These are phyloP conservation scores for Chaetomiaceae sp. DNA, from an alignment of 2,329 filamentous ascomycete genomes.

Conservation along the genomic window DNA sequence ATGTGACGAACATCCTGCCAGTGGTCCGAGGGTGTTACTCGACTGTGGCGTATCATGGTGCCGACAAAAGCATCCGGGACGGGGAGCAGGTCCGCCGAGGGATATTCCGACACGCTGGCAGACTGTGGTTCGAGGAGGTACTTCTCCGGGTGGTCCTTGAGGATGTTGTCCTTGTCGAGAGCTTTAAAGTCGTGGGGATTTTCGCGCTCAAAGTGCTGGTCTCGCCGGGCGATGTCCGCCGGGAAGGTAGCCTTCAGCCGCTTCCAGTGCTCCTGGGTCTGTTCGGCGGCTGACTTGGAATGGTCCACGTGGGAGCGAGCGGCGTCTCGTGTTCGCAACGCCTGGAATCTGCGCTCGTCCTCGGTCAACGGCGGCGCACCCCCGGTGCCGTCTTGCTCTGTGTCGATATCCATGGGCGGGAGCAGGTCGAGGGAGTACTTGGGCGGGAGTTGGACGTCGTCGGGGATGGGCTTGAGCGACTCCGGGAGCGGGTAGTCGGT, in stretches of 20 bases:
- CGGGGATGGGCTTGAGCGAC: constrained; percentile 64
- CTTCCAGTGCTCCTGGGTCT: constrained; percentile 23
- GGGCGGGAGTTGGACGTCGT: constrained; percentile 68
- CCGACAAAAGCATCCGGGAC: constrained; percentile 55
- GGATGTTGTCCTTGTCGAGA: constrained; percentile 34
- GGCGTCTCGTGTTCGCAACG: constrained; percentile 22
- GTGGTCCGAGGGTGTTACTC: constrained; percentile 70
- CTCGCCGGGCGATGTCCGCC: constrained; percentile 24
- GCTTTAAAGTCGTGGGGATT: constrained; percentile 20
- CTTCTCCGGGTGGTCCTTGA: constrained; percentile 33
- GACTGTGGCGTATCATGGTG: constrained; percentile 58
- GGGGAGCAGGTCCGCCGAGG: constrained; percentile 42
- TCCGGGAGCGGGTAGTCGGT: constrained; percentile 63
- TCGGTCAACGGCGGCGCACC: background rate
- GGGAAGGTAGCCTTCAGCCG: constrained; percentile 20
- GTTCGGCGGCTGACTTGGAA: constrained; percentile 17
- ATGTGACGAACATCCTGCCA: constrained; percentile 93
- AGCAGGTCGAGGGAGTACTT: constrained; percentile 50
- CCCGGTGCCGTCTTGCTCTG: background rate
- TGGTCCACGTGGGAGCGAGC: constrained; percentile 24
- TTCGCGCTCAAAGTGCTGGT: constrained; percentile 22
- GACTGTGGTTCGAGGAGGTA: constrained; percentile 29
- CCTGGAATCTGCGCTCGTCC: constrained; percentile 16
- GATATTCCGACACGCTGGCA: constrained; percentile 17
- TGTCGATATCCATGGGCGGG: constrained; percentile 2